A percentile compares a stretch with the other conserved stretches of the same genome.
Conservation (phyloP, 331 rosid genomes). For the Rhamnella rubrinervis region DNA sequence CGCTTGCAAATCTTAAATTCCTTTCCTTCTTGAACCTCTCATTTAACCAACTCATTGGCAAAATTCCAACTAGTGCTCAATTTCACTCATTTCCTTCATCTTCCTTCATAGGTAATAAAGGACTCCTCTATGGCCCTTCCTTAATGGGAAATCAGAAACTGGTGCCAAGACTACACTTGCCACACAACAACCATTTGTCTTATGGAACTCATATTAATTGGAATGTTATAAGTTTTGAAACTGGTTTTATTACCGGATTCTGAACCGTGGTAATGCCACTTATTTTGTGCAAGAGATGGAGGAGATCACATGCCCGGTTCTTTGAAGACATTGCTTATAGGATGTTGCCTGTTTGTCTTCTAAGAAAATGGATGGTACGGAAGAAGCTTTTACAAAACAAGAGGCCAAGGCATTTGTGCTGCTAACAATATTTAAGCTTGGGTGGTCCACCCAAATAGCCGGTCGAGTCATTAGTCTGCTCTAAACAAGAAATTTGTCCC, state of each 20-base stretch:
- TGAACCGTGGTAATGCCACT: neutral
- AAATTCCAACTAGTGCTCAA: slow-evolving; percentile 44
- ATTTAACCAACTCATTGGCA: slow-evolving; percentile 35
- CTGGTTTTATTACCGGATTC: neutral
- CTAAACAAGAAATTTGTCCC: too few species aligned
- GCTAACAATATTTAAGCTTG: too few species aligned
- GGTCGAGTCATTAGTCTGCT: too few species aligned
- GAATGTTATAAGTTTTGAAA: neutral
- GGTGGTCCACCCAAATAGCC: too few species aligned
- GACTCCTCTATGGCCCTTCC: slow-evolving; percentile 40
- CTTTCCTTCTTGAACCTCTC: slow-evolving; percentile 52
- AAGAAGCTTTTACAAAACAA: too few species aligned
- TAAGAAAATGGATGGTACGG: neutral
- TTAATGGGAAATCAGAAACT: neutral
- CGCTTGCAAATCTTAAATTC: slow-evolving; percentile 34
- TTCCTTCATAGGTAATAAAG: slow-evolving; percentile 36
- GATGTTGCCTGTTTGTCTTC: neutral
- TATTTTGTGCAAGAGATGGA: neutral
- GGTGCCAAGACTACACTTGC: too few species aligned
- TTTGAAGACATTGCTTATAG: neutral
- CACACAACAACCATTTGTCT: neutral
- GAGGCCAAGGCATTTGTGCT: too few species aligned
- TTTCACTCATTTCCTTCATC: slow-evolving; percentile 30
- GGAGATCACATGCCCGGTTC: neutral
- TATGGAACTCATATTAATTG: neutral